These are phyloP conservation scores for Globisporangium rhizosaccharum DNA, from an alignment of 352 stramenopile genomes.

Conservation along the genomic window DNA sequence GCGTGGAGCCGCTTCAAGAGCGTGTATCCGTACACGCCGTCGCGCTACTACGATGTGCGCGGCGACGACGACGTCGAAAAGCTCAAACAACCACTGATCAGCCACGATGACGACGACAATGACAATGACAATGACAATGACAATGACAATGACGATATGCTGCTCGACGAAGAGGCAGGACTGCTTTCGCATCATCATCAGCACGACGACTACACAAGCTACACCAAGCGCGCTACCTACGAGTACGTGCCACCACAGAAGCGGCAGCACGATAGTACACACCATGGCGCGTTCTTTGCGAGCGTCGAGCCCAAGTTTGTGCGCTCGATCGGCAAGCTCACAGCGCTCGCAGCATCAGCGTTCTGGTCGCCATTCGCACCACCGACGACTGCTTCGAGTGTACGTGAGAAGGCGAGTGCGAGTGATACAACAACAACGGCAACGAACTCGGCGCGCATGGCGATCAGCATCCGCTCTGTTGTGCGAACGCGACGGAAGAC, in stretches of 20 bases:
- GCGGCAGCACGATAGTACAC: background rate
- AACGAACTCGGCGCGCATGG: constrained; percentile 5
- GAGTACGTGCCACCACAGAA: background rate
- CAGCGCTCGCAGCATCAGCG: constrained; percentile 5
- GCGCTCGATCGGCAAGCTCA: constrained; percentile 14
- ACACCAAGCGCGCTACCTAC: background rate
- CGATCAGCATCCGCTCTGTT: constrained; percentile 12
- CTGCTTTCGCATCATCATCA: constrained; percentile 1
- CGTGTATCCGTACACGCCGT: constrained; percentile 17
- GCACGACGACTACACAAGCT: background rate
- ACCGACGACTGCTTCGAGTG: background rate
- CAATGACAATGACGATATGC: constrained; percentile 9
- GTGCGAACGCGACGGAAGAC: constrained; percentile 20
- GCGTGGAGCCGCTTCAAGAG: constrained; percentile 16
- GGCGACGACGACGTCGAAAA: constrained; percentile 27
- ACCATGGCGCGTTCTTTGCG: constrained; percentile 4
- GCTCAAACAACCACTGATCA: constrained; percentile 36
- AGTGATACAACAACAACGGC: background rate
- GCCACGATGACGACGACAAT: constrained; percentile 11
- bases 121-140: constrained; percentile 6
- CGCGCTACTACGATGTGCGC: constrained; percentile 17
- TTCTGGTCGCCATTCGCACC: constrained; percentile 6
- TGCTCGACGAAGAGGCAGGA: constrained; percentile 10
- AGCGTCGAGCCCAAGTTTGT: constrained; percentile 24
- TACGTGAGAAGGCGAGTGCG: background rate